Evolutionary conservation across 2,329 filamentous ascomycete genomes (phyloP), one percentile per base, ranked within the genome.

Genomic region (Pochonia chlamydosporia): DNA sequence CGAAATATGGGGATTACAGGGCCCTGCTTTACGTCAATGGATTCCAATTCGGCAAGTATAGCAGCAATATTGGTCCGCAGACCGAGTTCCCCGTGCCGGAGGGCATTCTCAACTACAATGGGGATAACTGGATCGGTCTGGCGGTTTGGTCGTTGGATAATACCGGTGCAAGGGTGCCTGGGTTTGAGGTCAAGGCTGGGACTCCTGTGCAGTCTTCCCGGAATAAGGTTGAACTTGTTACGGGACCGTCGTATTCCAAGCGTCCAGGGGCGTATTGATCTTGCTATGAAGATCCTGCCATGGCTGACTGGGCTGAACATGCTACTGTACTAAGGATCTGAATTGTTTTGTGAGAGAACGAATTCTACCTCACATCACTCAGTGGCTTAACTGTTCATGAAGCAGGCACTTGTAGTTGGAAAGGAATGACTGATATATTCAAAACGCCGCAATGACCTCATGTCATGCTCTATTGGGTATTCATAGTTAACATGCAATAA

Each of bases 31-130:
- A 78, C 57, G 81, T 90, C 39, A 90, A 90, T 56, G 87, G 87
- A 1, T 90, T 82, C 63, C 85, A 90, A 61, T 89, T 82, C 50
- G 73, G 73, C 6, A 67, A 70, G 49, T 72, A 70, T 45, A 63
- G 79, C n/a, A 82, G 80, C 58, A 84, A 89, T 52, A 72, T 90
- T n/a, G 87, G 87, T 0, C 87, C 87, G 1, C 86, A 92, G 66
- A 80, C 74, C 0, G 71, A 63, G 2, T 91, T 83, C 59, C 85
- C 85, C 2, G 85, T 91, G 0, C 86, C 87, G 0, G 78, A 89
- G 65, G 85, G 85, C 20, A 73, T 91, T 20, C 67, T 89, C 43
- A 76, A 91, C 59, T 86, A 89, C 61, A 70, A 73, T 4, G 86
- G 86, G 0, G 74, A 71, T 26, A 92, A 92, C 55, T 86, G 78